Evolutionary conservation across 306 rosid species (phyloP), one percentile per base, ranked within the genome.

Genomic region (Pyrus pyrifolia): DNA sequence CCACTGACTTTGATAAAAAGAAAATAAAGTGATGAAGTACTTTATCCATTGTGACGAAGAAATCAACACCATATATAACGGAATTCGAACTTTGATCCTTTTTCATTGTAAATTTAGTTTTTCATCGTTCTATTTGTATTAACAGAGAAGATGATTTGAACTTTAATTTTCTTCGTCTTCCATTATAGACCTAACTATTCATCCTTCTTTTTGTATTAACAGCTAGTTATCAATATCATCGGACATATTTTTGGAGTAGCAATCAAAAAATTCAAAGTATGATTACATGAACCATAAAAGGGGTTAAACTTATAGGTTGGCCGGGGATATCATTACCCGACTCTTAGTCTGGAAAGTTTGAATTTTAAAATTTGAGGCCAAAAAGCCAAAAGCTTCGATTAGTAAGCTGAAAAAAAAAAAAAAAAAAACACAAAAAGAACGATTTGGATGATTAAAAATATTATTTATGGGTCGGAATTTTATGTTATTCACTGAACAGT

Each of bases 311-410:
- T 52, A 9, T 53, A 53, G 59, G 25, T 4, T 58, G 63, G 15
- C 9, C 29, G 5, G 30, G 19, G 30, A 58, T 49, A 15, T 40
- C 45, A 40, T 7, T 40, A 40, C 45, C 11, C 45, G 42, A 38
- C 21, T 62, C n/a, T 66, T 72, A 66, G 46, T 58, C 87, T 83
- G 83, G 84, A 85, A 83, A 78, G 84, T 67, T 68, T 4, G 57
- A 59, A 38, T 67, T 80, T 75, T 72, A 30, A 73, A 76, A 72
- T 67, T 78, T 49, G 52, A 67, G 70, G 80, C 64, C 42, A n/a
- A 42, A 67, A 75, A 29, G 31, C 13, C 60, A 33, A 14, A 68
- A 64, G 68, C 74, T 74, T 57, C 55, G 40, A 35, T 1, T 53
- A 60, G 68, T 74, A 77, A 80, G 76, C 77, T 83, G 46, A 71